Evolutionary conservation across 768 basidiomycete genomes (phyloP), one percentile per base, ranked within the genome.

Genomic region (Mycena olivaceomarginata): DNA sequence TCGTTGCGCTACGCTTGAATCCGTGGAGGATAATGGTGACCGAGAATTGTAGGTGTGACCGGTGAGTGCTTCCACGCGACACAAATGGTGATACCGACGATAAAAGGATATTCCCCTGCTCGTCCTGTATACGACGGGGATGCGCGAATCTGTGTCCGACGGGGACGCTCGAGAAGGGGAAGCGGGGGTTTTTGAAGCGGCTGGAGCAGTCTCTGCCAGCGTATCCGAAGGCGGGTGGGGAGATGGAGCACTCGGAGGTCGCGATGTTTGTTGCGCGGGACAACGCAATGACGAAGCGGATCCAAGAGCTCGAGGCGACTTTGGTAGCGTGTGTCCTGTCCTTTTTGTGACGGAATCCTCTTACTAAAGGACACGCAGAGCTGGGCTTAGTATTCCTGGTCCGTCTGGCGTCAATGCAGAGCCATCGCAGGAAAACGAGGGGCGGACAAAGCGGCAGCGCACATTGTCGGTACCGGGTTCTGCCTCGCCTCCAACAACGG

Each of bases 91-190:
- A 11, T n/a, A 53, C 18, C 10, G 51, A 53, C 51, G 20, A 11
- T 3, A 53, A 15, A 20, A 53, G 51, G 45, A 56, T 78, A 43
- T 86, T 89, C 63, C 88, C 88, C 20, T 89, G 88, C 71, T 82
- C 86, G 41, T 85, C 88, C 5, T 89, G 88, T 77, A 83, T 88
- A 15, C 80, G 87, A 25, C 82, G 88, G 37, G 88, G 88, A 53
- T 89, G 88, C 78, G 82, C 86, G 25, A 81, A 83, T 45, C 82
- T 89, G 22, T 89, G 88, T 76, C 88, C 88, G 11, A 77, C 69
- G 41, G 82, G 82, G 39, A 82, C 80, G 18, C 66, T 82, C 7
- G 82, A 82, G 72, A 82, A 82, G 71, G 82, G 82, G 41, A 82
- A 80, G 68, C 75, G 82, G 31, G 82, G 82, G 22, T 82, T 82